Evolutionary conservation across 495 filamentous ascomycete species (phyloP).

Genomic region (Hypoxylon subgilvum): DNA sequence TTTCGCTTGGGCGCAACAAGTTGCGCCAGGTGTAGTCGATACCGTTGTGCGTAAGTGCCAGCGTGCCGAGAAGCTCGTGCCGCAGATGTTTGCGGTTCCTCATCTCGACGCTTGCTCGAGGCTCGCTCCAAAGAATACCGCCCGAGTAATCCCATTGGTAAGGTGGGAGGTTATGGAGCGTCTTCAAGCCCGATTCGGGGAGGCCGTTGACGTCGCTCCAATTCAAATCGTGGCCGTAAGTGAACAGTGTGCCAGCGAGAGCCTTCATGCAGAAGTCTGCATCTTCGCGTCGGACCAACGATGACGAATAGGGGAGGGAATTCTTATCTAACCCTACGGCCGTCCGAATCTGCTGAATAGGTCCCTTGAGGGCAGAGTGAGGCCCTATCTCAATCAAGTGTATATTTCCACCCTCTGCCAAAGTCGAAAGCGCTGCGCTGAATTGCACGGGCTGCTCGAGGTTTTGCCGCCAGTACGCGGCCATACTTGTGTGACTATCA

Average conservation of each 20-base stretch:
- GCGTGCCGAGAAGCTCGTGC: slow-evolving; percentile 32
- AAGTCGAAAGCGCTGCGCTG: slow-evolving; percentile 34
- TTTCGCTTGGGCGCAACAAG: slow-evolving; percentile 17
- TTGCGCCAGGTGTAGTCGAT: slow-evolving; percentile 35
- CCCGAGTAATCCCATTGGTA: slow-evolving; percentile 55
- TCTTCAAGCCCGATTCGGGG: neutral
- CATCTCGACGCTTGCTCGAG: slow-evolving; percentile 41
- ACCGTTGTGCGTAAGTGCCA: slow-evolving; percentile 12
- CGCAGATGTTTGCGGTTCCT: slow-evolving; percentile 33
- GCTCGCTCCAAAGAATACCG: slow-evolving; percentile 46
- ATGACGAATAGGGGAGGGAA: slow-evolving; percentile 8
- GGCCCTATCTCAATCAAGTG: slow-evolving; percentile 68
- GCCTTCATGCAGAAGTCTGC: slow-evolving; percentile 17
- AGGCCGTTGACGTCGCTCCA: slow-evolving; percentile 11
- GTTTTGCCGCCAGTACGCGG: slow-evolving; percentile 56
- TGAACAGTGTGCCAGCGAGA: slow-evolving; percentile 45
- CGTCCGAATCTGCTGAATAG: slow-evolving; percentile 56
- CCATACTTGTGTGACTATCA: no score
- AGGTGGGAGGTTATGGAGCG: slow-evolving; percentile 38
- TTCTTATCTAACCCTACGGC: slow-evolving; percentile 1
- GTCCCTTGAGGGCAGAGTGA: slow-evolving; percentile 63
- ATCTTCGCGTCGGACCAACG: slow-evolving; percentile 17
- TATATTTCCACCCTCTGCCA: slow-evolving; percentile 30
- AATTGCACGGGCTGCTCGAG: slow-evolving; percentile 59
- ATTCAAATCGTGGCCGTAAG: slow-evolving; percentile 39